phyloP scores from a whole-genome alignment of 352 stramenopile species.

The Phytophthora hybrid region DNA sequence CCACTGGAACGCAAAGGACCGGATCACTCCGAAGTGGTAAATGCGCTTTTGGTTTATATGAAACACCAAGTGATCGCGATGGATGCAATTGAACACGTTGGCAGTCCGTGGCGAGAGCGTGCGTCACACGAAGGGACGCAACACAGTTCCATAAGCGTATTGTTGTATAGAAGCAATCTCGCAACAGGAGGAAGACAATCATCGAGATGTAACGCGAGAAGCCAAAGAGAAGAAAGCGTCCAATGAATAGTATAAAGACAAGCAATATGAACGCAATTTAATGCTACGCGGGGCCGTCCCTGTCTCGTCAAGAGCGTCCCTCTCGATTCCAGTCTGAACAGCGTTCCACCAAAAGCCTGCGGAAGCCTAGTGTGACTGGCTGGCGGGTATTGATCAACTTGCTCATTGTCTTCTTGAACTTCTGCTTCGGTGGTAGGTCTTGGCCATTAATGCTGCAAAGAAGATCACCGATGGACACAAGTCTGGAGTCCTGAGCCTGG shows the following conservation, averaged over 20 bases:
- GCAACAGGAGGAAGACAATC: constrained; percentile 8
- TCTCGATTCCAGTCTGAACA: constrained; percentile 19
- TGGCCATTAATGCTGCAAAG: constrained; percentile 52
- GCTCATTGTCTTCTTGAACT: constrained; percentile 52
- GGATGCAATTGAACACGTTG: constrained; percentile 10
- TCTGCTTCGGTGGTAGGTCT: constrained; percentile 34
- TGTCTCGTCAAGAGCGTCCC: constrained; percentile 4
- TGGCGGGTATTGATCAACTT: constrained; percentile 41
- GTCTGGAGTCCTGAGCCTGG: constrained; percentile 41
- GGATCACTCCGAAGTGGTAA: constrained; percentile 53
- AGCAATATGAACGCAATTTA: constrained; percentile 43
- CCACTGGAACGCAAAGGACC: constrained; percentile 85
- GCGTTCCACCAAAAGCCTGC: constrained; percentile 45
- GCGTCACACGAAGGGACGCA: not conserved
- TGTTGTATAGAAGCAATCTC: constrained; percentile 41
- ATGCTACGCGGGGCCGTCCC: constrained; percentile 11
- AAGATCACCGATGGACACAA: constrained; percentile 50
- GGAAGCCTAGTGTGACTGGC: constrained; percentile 51
- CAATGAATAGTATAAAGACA: constrained; percentile 45
- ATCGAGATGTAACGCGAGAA: constrained; percentile 17
- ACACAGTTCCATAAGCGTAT: constrained; percentile 14
- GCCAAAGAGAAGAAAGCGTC: constrained; percentile 23
- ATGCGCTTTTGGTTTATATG: constrained; percentile 17
- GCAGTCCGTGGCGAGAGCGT: not conserved
- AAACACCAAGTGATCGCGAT: constrained; percentile 23